A percentile compares a stretch with the other conserved stretches of the same genome.
These are phyloP conservation scores for Colletotrichum lupini DNA, from an alignment of 2,329 filamentous ascomycete species.

Conservation along the genomic window DNA sequence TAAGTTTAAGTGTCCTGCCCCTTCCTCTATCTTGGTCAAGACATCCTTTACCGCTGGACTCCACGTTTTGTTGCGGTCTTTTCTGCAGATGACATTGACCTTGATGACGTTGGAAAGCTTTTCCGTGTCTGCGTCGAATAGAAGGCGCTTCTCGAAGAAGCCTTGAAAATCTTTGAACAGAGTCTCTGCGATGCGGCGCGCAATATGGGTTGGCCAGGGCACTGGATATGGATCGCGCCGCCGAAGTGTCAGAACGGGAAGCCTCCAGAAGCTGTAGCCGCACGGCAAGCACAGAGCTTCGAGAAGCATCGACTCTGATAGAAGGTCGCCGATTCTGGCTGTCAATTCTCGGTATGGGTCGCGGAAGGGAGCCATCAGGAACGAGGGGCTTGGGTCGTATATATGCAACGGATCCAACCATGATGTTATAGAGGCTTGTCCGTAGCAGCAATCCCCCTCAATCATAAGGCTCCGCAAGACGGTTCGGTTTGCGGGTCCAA, in stretches of 20 bases:
- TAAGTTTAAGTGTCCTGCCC: neutral
- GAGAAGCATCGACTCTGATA: neutral
- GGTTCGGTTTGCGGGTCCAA: neutral
- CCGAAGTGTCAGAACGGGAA: neutral
- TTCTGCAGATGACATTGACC: neutral
- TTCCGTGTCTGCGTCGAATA: neutral
- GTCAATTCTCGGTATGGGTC: neutral
- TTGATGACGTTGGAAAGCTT: neutral
- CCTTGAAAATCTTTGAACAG: neutral
- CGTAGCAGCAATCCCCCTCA: neutral
- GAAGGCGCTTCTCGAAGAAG: neutral
- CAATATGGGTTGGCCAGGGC: neutral
- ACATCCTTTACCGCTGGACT: neutral
- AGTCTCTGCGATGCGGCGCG: neutral
- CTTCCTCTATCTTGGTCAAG: neutral
- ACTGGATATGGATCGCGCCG: neutral
- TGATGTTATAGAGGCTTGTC: too few relatives aligned
- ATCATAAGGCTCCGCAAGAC: neutral
- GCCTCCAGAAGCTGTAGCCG: neutral
- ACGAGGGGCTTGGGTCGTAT: neutral
- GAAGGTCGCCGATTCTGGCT: neutral
- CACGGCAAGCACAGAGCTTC: neutral
- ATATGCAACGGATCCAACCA: neutral
- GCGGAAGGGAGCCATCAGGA: neutral
- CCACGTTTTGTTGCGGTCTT: neutral